Percentiles rank a stretch among this genome's conserved stretches.
phyloP scores from a whole-genome alignment of 495 filamentous ascomycete species.

The Annulohypoxylon stygium region DNA sequence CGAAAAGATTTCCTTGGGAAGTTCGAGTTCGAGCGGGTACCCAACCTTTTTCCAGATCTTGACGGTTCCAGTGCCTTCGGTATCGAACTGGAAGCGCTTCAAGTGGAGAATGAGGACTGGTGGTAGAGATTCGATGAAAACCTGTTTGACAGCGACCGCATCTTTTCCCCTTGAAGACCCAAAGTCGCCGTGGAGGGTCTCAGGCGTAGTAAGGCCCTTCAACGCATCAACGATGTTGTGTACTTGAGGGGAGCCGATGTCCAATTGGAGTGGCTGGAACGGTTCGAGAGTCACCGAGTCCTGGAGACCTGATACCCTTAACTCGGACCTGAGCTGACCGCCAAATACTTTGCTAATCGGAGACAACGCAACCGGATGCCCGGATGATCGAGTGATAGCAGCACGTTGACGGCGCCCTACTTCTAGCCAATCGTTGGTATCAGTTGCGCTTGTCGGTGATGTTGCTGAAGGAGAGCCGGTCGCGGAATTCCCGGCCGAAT shows the following conservation, averaged over 20 bases:
- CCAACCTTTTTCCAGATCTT: slow-evolving; percentile 99
- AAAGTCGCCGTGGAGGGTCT: slow-evolving; percentile 89
- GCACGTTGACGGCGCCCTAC: slow-evolving; percentile 93
- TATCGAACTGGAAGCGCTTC: slow-evolving; percentile 97
- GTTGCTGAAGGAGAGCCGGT: slow-evolving; percentile 53
- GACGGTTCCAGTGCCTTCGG: slow-evolving; percentile 83
- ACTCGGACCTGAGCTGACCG: slow-evolving; percentile 89
- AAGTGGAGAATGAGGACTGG: slow-evolving; percentile 94
- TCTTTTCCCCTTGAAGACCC: slow-evolving; percentile 82
- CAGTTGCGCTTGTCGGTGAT: slow-evolving; percentile 56
- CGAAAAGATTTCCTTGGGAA: slow-evolving; percentile 92
- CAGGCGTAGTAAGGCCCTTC: slow-evolving; percentile 83
- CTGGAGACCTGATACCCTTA: slow-evolving; percentile 87
- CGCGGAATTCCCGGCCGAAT: slow-evolving; percentile 55
- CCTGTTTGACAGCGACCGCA: slow-evolving; percentile 86
- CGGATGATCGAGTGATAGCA: slow-evolving; percentile 88
- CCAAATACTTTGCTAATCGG: slow-evolving; percentile 96
- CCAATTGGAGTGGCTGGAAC: slow-evolving; percentile 93
- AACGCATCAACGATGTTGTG: slow-evolving; percentile 93
- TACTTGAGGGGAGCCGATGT: slow-evolving; percentile 87
- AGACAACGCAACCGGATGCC: slow-evolving; percentile 75
- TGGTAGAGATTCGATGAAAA: slow-evolving; percentile 93
- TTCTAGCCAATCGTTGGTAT: slow-evolving; percentile 84
- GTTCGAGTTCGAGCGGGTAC: slow-evolving; percentile 93
- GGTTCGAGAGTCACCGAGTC: slow-evolving; percentile 91